Conservation (phyloP, 768 basidiomycete genomes). For the Sutorius australiensis region DNA sequence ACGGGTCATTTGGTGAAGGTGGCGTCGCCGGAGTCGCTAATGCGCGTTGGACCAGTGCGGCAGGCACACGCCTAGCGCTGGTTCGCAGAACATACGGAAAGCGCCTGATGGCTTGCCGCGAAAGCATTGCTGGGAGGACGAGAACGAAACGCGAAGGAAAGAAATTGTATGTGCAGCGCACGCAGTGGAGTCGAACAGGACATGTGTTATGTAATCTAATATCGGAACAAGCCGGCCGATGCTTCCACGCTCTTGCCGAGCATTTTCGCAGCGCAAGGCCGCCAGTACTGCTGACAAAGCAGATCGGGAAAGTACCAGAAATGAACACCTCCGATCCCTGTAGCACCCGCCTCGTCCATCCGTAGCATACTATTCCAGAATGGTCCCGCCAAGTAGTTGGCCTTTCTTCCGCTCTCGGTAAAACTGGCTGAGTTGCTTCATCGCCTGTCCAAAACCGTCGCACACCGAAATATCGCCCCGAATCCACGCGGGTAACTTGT, state of each 20-base stretch:
- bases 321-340: conserved; percentile 1
- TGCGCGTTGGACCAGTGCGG: conserved; percentile 26
- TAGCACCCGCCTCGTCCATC: neutral
- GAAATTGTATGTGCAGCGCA: neutral
- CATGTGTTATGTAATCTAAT: conserved; percentile 11
- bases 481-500: conserved; percentile 92
- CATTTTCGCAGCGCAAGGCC: neutral
- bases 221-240: conserved; percentile 17
- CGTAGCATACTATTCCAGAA: conserved; percentile 2
- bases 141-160: neutral
- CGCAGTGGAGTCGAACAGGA: neutral
- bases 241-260: neutral
- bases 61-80: conserved; percentile 15
- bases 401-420: conserved; percentile 52
- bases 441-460: conserved; percentile 66
- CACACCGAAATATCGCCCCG: conserved; percentile 54
- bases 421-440: conserved; percentile 66
- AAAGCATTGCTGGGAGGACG: conserved; percentile 30
- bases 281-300: conserved; percentile 1
- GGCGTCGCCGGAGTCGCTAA: conserved; percentile 48
- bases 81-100: conserved; percentile 30
- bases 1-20: conserved; percentile 77
- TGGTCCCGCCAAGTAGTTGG: neutral
- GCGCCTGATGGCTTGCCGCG: conserved; percentile 36
- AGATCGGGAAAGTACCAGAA: neutral